Evolutionary conservation across 164 flowering plant genomes (phyloP).

Genomic region (Berberis vulgaris): DNA sequence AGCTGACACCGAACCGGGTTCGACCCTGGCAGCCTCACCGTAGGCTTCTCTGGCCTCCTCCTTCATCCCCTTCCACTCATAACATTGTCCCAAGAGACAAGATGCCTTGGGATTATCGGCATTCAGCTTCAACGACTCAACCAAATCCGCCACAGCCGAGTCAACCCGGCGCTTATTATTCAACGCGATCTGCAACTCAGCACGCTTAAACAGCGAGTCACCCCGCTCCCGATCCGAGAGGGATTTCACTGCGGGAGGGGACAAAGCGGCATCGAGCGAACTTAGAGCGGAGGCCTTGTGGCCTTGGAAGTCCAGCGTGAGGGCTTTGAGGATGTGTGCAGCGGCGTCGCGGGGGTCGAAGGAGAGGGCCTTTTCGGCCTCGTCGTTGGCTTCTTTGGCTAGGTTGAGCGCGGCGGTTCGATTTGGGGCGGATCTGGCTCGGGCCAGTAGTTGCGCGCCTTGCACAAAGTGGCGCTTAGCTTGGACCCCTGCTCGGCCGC

Average conservation of each 20-base stretch:
- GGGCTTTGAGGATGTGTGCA: constrained; percentile 65
- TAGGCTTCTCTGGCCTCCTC: constrained; percentile 59
- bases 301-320: constrained; percentile 61
- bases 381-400: constrained; percentile 44
- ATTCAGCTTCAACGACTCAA: constrained; percentile 40
- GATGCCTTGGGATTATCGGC: constrained; percentile 40
- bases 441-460: constrained; percentile 75
- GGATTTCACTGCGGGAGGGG: constrained; percentile 53
- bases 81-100: constrained; percentile 60
- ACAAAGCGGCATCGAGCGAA: constrained; percentile 56
- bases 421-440: constrained; percentile 40
- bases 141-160: constrained; percentile 52
- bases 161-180: constrained; percentile 38
- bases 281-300: constrained; percentile 54
- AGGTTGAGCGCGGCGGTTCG: constrained; percentile 24
- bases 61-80: constrained; percentile 50
- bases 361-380: constrained; percentile 61
- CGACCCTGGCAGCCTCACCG: constrained; percentile 31
- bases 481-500: constrained; percentile 31
- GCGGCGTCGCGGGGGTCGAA: constrained; percentile 85
- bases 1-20: constrained; percentile 28
- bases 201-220: constrained; percentile 69
- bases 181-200: constrained; percentile 50
- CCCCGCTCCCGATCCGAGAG: constrained; percentile 45
- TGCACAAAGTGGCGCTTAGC: constrained; percentile 83